Evolutionary conservation across 352 stramenopile species (phyloP).

Genomic region (Phytophthora ramorum): DNA sequence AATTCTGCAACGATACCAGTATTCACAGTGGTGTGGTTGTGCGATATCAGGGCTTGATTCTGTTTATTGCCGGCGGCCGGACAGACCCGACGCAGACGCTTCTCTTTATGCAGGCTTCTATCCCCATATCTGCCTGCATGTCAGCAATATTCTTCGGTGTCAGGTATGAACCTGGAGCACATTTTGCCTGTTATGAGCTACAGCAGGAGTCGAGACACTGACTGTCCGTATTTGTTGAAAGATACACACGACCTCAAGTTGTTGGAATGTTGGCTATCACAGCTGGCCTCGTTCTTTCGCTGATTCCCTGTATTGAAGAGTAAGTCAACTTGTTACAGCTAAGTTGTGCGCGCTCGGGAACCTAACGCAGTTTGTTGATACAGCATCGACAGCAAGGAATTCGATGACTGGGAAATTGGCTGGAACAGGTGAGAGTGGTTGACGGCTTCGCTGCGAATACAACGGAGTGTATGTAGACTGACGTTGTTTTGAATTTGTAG

Average conservation of each 20-base stretch:
- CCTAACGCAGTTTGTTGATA: constrained; percentile 9
- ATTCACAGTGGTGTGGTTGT: constrained; percentile 8
- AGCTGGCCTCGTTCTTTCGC: constrained; percentile 69
- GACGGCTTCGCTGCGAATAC: background rate
- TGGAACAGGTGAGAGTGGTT: constrained; percentile 71
- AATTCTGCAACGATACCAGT: background rate
- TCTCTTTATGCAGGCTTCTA: constrained; percentile 85
- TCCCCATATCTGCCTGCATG: constrained; percentile 73
- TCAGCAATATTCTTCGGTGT: constrained; percentile 64
- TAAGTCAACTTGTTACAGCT: constrained; percentile 36
- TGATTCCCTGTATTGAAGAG: constrained; percentile 83
- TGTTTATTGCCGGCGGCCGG: constrained; percentile 85
- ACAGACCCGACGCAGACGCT: constrained; percentile 87
- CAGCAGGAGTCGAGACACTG: background rate
- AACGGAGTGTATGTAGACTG: background rate
- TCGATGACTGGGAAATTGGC: constrained; percentile 74
- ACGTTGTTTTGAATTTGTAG: constrained; percentile 25
- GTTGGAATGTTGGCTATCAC: constrained; percentile 74
- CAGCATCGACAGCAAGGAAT: constrained; percentile 68
- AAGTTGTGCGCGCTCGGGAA: background rate
- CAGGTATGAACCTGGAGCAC: constrained; percentile 32
- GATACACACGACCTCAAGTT: constrained; percentile 80
- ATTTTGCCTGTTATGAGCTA: background rate
- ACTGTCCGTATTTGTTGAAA: constrained; percentile 23
- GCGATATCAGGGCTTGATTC: constrained; percentile 66